Base-by-base conservation (phyloP, 768 basidiomycete genomes). In the Termitomyces sp. region DNA sequence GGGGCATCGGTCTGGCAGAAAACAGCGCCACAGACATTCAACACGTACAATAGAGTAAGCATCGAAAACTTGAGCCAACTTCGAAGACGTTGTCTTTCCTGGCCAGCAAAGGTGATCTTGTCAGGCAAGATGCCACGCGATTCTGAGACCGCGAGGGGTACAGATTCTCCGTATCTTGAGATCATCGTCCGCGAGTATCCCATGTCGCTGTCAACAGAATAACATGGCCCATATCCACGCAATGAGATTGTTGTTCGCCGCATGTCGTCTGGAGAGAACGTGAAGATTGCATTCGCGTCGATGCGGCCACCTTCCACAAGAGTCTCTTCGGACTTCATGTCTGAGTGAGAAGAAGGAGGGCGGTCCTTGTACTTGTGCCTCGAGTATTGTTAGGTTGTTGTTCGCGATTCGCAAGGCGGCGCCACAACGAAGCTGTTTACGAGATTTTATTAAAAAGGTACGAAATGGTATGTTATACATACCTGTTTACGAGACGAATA, bases 11-110 rank as follows among this genome's bases (percentile, higher is more conserved):
- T 28, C 47, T 28, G 29, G 47, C 33, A 51, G 2, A n/a, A 22
- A 33, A 16, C 24, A 28, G 29, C 47, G 28, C 44, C 26, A 34
- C 39, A 55, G 37, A 13, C 8, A n/a, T n/a, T 42, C 16, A 51
- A n/a, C 22, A 63, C 67, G 33, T 39, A 66, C 66, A 67, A 67
- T 18, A 64, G 53, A 2, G 63, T 60, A 18, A 63, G 60, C 12
- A 62, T 63, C 24, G 62, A 60, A 16, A 60, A 62, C 39, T 63
- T 62, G 48, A 69, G 52, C 66, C 66, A 68, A 16, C 58, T 67
- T 31, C 64, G 59, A 28, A 69, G 50, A 1, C 61, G 62, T 29
- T 60, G 58, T 28, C 57, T 55, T 46, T 63, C 47, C 39, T 64
- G 58, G 16, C 68, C 66, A 47, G 54, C 24, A 29, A 67, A 64